Conservation (phyloP, 495 filamentous ascomycete species). For the Parmelia sp. region DNA sequence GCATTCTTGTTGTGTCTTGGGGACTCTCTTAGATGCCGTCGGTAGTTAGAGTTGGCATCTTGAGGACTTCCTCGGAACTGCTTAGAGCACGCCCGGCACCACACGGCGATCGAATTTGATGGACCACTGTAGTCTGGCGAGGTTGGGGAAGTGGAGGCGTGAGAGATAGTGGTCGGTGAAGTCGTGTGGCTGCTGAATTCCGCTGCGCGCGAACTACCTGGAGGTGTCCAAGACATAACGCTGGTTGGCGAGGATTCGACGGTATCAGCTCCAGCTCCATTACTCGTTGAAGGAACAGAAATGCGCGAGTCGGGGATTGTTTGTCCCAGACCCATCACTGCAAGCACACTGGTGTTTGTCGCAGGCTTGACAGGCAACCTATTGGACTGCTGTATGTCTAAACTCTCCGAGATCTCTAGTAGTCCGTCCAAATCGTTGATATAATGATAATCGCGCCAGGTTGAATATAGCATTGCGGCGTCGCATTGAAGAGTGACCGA, state of each 20-base stretch:
- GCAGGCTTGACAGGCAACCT: background rate
- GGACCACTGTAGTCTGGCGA: background rate
- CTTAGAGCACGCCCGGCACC: background rate
- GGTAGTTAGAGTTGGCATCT: conserved; percentile 1
- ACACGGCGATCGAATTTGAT: background rate
- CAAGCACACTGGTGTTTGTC: background rate
- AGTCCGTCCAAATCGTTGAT: background rate
- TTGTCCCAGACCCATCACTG: background rate
- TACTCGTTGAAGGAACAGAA: background rate
- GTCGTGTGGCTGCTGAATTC: background rate
- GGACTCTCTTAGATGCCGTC: conserved; percentile 1
- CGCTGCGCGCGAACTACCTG: background rate
- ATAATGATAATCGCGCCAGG: conserved; percentile 3
- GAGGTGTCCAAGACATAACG: background rate
- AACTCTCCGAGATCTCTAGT: background rate
- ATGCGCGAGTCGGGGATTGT: background rate
- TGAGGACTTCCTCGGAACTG: conserved; percentile 5
- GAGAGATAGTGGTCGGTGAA: background rate
- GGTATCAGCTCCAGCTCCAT: background rate
- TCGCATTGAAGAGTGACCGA: background rate
- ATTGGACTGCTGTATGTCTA: background rate
- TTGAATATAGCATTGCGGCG: background rate
- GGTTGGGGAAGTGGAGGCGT: conserved; percentile 6
- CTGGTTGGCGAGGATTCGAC: conserved; percentile 6
- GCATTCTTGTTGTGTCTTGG: background rate